Evolutionary conservation across 805 yeast species (phyloP).

Genomic region (Candida ortonii): DNA sequence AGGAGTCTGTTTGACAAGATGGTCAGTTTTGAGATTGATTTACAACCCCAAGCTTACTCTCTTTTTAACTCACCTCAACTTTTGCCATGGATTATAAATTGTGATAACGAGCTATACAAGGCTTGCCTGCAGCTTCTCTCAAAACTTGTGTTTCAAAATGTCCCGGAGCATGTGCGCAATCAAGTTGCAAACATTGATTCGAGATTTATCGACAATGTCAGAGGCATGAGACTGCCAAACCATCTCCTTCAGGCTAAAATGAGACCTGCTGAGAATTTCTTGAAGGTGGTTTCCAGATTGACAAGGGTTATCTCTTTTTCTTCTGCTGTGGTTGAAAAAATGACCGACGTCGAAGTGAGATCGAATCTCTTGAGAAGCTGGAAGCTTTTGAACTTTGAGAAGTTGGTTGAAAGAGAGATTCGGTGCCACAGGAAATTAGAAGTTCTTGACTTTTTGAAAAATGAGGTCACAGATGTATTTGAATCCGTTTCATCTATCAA

Average conservation of each 20-base stretch:
- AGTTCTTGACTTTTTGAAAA: slow-evolving; percentile 35
- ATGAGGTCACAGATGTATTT: slow-evolving; percentile 31
- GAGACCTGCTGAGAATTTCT: slow-evolving; percentile 39
- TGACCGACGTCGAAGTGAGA: slow-evolving; percentile 42
- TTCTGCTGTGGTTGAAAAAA: slow-evolving; percentile 38
- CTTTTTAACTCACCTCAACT: slow-evolving; percentile 49
- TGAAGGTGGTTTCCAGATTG: slow-evolving; percentile 18
- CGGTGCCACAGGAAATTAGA: slow-evolving; percentile 15
- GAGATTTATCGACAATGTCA: slow-evolving; percentile 45
- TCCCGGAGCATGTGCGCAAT: slow-evolving; percentile 53
- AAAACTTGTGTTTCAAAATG: slow-evolving; percentile 56
- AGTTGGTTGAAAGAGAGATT: slow-evolving; percentile 17
- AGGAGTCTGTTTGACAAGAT: slow-evolving; percentile 56
- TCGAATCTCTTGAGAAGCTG: slow-evolving; percentile 19
- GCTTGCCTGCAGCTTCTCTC: slow-evolving; percentile 55
- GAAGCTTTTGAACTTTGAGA: slow-evolving; percentile 41
- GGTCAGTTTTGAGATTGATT: slow-evolving; percentile 46
- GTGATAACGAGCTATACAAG: slow-evolving; percentile 64
- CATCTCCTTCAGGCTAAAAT: slow-evolving; percentile 51
- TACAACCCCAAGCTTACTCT: slow-evolving; percentile 62
- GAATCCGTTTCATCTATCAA: slow-evolving; percentile 8
- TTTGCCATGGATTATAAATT: slow-evolving; percentile 60
- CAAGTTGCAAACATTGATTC: slow-evolving; percentile 54
- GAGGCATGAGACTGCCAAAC: slow-evolving; percentile 46
- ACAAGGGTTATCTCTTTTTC: slow-evolving; percentile 27